Conservation (phyloP, 805 yeast species). For the Blastobotrys terrestris region DNA sequence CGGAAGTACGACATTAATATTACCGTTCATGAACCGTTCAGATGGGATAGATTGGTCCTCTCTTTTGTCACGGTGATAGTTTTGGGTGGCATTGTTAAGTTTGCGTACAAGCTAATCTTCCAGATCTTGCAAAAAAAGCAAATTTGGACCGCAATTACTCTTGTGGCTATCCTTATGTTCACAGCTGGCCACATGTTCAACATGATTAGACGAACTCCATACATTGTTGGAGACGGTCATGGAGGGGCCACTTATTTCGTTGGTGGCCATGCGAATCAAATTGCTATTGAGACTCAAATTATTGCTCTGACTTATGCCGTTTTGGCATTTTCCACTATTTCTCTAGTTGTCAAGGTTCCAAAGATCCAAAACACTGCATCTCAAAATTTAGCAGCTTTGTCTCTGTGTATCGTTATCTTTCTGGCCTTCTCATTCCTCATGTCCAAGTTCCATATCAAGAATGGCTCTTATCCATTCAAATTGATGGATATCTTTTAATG, state of each 20-base stretch:
- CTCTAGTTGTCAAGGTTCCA: constrained; percentile 55
- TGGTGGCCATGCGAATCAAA: constrained; percentile 68
- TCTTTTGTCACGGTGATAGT: constrained; percentile 14
- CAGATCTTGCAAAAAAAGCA: constrained; percentile 44
- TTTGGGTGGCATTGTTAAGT: constrained; percentile 8
- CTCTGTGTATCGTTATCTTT: constrained; percentile 42
- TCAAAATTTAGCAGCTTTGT: constrained; percentile 43
- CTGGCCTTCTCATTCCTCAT: constrained; percentile 59
- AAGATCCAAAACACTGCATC: constrained; percentile 39
- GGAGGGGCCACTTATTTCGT: constrained; percentile 48
- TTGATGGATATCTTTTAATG: constrained; percentile 36
- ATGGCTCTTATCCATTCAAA: constrained; percentile 68
- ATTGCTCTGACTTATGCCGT: constrained; percentile 67
- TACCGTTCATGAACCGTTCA: constrained; percentile 29
- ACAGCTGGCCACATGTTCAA: constrained; percentile 92
- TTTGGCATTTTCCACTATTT: constrained; percentile 53
- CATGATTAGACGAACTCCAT: constrained; percentile 65
- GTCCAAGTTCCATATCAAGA: constrained; percentile 62
- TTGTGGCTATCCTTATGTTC: constrained; percentile 63
- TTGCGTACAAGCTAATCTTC: constrained; percentile 30
- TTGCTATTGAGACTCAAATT: constrained; percentile 85
- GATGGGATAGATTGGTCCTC: constrained; percentile 19
- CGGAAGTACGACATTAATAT: constrained; percentile 22
- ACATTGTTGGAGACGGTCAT: constrained; percentile 37
- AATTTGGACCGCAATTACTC: constrained; percentile 66